Percentiles rank a stretch among this genome's conserved stretches.
These are phyloP conservation scores for Coffea eugenioides DNA, from an alignment of 257 asterid genomes.

Conservation along the genomic window DNA sequence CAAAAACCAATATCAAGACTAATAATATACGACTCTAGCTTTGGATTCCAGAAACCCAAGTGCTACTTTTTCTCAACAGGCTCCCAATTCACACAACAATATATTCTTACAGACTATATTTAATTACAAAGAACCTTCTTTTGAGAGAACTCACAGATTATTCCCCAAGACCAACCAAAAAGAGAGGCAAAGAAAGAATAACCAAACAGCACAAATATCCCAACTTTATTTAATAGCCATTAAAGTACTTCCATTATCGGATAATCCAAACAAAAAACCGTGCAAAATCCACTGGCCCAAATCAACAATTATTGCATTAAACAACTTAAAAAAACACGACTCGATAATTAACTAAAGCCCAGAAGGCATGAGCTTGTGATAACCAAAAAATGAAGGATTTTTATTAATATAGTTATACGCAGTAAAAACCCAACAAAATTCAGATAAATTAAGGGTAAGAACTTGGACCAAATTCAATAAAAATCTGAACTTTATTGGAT, in stretches of 20 bases:
- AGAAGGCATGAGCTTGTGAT: constrained; percentile 21
- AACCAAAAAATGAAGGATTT: not conserved
- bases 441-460: constrained; percentile 3
- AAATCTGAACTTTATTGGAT: constrained; percentile 10
- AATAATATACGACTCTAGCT: not conserved
- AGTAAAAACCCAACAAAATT: constrained; percentile 2
- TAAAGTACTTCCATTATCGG: constrained; percentile 21
- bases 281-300: constrained; percentile 30
- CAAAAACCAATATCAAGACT: not conserved
- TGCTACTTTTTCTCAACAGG: constrained; percentile 25
- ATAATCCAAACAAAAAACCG: constrained; percentile 28
- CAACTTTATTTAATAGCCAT: constrained; percentile 47
- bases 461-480: not conserved
- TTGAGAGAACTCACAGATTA: constrained; percentile 20
- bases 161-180: constrained; percentile 12
- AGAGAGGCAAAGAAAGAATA: constrained; percentile 17
- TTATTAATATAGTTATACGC: not conserved
- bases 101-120: constrained; percentile 14
- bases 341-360: constrained; percentile 13
- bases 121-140: constrained; percentile 17
- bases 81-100: constrained; percentile 23
- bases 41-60: constrained; percentile 9
- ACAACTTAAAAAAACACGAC: not conserved
- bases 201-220: constrained; percentile 29
- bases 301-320: constrained; percentile 20